Percentiles rank a stretch among this genome's conserved stretches.
Evolutionary conservation across 108 stramenopile genomes (phyloP).

Genomic region (Cyclostephanos tholiformis): DNA sequence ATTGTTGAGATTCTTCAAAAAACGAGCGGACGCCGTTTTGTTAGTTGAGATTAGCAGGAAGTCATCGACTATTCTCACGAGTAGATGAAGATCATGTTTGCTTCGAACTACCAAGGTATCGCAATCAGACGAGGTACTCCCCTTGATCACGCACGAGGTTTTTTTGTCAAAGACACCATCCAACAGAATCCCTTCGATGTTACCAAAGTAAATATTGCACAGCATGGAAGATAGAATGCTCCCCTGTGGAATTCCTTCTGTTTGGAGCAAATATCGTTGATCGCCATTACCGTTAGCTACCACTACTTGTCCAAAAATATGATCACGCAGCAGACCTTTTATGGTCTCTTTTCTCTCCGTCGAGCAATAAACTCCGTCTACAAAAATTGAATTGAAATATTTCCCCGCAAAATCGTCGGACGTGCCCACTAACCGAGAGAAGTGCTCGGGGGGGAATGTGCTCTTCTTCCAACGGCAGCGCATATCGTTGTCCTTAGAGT

Average conservation of each 20-base stretch:
- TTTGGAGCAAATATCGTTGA: conserved; percentile 60
- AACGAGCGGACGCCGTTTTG: conserved; percentile 36
- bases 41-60: conserved; percentile 76
- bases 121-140: conserved; percentile 14
- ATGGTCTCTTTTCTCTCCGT: conserved; percentile 54
- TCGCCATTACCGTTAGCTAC: conserved; percentile 59
- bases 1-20: conserved; percentile 59
- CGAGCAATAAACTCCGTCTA: conserved; percentile 50
- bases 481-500: conserved; percentile 42
- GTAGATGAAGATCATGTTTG: conserved; percentile 34
- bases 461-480: conserved; percentile 44
- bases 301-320: conserved; percentile 70
- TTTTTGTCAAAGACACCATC: conserved; percentile 48
- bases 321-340: conserved; percentile 63
- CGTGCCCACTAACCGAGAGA: conserved; percentile 18
- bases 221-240: conserved; percentile 85
- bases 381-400: conserved; percentile 49
- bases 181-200: conserved; percentile 71
- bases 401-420: conserved; percentile 22
- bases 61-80: conserved; percentile 84
- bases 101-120: conserved; percentile 17
- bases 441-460: conserved; percentile 30
- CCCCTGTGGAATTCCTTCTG: conserved; percentile 82
- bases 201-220: conserved; percentile 93
- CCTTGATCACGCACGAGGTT: conserved; percentile 19